Conservation (phyloP, 2,329 filamentous ascomycete genomes). For the Alternaria sp. region DNA sequence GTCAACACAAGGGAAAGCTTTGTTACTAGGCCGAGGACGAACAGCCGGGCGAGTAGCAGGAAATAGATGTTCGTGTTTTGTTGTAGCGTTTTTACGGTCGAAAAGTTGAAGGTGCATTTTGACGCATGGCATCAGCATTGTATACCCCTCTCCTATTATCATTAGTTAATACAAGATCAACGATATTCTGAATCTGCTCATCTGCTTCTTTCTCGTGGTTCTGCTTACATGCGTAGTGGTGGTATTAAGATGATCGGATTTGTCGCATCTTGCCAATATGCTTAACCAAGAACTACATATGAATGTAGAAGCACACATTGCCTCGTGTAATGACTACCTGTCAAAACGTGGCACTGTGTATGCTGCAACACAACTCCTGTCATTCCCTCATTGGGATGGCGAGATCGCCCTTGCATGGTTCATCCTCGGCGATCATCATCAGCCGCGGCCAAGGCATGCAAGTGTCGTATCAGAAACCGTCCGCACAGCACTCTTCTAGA, state of each 20-base stretch:
- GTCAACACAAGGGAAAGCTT: slow-evolving; percentile 58
- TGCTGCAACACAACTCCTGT: not conserved
- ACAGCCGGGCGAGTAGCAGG: slow-evolving; percentile 25
- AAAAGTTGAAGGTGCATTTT: slow-evolving; percentile 4
- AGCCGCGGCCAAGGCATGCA: not conserved
- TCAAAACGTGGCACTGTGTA: not conserved
- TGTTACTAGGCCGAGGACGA: slow-evolving; percentile 25
- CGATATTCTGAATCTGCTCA: slow-evolving; percentile 4
- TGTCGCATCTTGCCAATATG: not conserved
- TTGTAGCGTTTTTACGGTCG: slow-evolving; percentile 2
- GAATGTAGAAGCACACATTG: not conserved
- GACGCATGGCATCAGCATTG: slow-evolving; percentile 23
- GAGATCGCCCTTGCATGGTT: not conserved
- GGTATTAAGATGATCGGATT: not conserved
- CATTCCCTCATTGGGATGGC: not conserved
- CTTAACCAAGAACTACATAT: not conserved
- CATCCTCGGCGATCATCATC: not conserved
- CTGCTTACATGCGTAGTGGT: not conserved
- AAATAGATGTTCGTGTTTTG: slow-evolving; percentile 8
- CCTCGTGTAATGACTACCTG: not conserved
- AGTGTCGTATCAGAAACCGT: not conserved
- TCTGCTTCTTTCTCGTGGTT: not conserved
- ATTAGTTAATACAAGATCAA: slow-evolving; percentile 5
- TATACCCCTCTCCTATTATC: slow-evolving; percentile 28
- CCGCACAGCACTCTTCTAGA: slow-evolving; percentile 9